phyloP scores from a whole-genome alignment of 2,329 filamentous ascomycete genomes.

The Thelonectria olida region DNA sequence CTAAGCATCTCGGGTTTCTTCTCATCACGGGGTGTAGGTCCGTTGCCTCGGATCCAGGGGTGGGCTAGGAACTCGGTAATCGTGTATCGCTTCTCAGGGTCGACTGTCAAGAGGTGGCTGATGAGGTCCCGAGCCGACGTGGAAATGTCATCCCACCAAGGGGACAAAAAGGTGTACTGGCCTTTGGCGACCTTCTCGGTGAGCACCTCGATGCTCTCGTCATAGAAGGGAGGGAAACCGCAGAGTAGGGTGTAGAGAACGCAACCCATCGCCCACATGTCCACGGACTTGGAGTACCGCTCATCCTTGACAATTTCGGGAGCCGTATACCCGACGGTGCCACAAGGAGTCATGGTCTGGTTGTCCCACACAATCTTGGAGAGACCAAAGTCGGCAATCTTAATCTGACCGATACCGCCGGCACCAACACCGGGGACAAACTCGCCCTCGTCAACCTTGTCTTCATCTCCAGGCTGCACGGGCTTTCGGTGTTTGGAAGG shows the following conservation, averaged over 20 bases:
- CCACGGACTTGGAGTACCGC: conserved; percentile 96
- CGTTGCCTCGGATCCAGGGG: conserved; percentile 85
- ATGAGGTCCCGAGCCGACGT: conserved; percentile 94
- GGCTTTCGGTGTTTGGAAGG: conserved; percentile 84
- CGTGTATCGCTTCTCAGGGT: conserved; percentile 93
- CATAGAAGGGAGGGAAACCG: conserved; percentile 97
- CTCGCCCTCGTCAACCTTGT: conserved; percentile 96
- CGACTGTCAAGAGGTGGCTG: conserved; percentile 90
- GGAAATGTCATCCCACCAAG: conserved; percentile 99
- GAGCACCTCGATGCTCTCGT: conserved; percentile 95
- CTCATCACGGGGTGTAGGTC: conserved; percentile 66
- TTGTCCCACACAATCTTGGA: conserved; percentile 99
- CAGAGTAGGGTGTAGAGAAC: conserved; percentile 97
- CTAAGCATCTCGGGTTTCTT: conserved; percentile 59
- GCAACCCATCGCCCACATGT: conserved; percentile 99
- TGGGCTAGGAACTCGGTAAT: conserved; percentile 94
- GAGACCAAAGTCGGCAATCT: conserved; percentile 97
- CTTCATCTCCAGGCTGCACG: conserved; percentile 87
- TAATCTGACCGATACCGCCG: conserved; percentile 93
- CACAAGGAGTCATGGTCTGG: conserved; percentile 99
- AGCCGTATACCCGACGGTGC: conserved; percentile 96
- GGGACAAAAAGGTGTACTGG: conserved; percentile 96
- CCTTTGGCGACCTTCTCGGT: conserved; percentile 98
- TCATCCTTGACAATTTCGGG: conserved; percentile 99
- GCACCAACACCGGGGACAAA: conserved; percentile 83